A percentile compares a stretch with the other conserved stretches of the same genome.
Conservation (phyloP, 2,329 filamentous ascomycete genomes). For the Aspergillus bombycis region DNA sequence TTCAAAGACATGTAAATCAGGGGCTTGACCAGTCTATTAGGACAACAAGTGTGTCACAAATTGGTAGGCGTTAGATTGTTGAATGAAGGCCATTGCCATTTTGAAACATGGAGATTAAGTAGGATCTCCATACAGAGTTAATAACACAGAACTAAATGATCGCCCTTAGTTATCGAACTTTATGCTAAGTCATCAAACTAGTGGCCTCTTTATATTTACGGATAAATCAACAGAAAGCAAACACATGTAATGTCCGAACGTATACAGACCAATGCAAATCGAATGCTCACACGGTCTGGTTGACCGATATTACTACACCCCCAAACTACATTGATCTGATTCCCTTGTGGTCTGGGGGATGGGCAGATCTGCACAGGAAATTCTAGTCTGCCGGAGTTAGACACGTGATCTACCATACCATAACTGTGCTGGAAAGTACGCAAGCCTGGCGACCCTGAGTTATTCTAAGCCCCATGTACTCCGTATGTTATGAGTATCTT, state of each 20-base stretch:
- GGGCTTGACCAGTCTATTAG: neutral
- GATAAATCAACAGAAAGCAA: neutral
- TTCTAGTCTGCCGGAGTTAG: conserved; percentile 14
- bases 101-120: conserved; percentile 4
- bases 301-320: neutral
- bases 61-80: neutral
- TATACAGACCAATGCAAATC: neutral
- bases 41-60: neutral
- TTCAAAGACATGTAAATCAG: neutral
- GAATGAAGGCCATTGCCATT: neutral
- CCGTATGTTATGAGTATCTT: neutral
- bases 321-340: neutral
- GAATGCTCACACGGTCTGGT: neutral
- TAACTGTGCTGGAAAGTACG: conserved; percentile 33
- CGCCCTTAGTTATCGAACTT: conserved; percentile 19
- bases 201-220: neutral
- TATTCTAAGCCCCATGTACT: neutral
- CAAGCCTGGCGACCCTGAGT: conserved; percentile 6
- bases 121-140: neutral
- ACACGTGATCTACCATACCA: conserved; percentile 31
- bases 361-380: conserved; percentile 16
- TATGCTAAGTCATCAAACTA: conserved; percentile 16
- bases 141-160: conserved; percentile 18
- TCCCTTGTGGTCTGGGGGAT: conserved; percentile 11
- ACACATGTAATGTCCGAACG: neutral